Evolutionary conservation across 768 basidiomycete genomes (phyloP).

Genomic region (Mycena belliarum): DNA sequence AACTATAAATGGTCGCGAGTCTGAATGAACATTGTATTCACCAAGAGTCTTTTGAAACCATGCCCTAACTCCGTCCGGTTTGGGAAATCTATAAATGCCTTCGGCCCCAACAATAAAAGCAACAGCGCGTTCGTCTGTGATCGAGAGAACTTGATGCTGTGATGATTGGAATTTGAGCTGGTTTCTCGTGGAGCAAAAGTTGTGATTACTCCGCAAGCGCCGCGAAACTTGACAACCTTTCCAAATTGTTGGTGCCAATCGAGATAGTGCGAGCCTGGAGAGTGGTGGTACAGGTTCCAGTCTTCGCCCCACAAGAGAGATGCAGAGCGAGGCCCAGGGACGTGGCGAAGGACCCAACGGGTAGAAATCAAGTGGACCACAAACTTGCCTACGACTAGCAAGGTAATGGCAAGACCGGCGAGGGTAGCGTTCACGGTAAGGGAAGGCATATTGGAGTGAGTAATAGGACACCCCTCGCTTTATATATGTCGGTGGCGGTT

Average conservation of each 20-base stretch:
- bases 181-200: neutral
- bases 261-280: constrained; percentile 54
- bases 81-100: constrained; percentile 59
- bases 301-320: constrained; percentile 66
- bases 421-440: neutral
- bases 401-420: constrained; percentile 16
- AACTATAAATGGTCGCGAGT: neutral
- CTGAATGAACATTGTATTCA: neutral
- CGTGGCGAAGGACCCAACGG: constrained; percentile 37
- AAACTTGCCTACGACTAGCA: constrained; percentile 34
- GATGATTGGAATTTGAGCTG: constrained; percentile 10
- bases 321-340: constrained; percentile 52
- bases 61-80: constrained; percentile 60
- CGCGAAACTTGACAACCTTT: constrained; percentile 54
- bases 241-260: constrained; percentile 57
- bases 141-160: constrained; percentile 59
- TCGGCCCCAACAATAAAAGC: constrained; percentile 52
- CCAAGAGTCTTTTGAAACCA: constrained; percentile 63
- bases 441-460: neutral
- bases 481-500: constrained; percentile 1
- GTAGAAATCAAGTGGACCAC: constrained; percentile 35
- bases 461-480: neutral
- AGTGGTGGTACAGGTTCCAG: constrained; percentile 51
- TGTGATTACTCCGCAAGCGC: constrained; percentile 52
- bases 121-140: constrained; percentile 56